Percentiles rank a stretch among this genome's conserved stretches.
These are phyloP conservation scores for Candida khao-thaluensis DNA, from an alignment of 805 yeast genomes.

Conservation along the genomic window DNA sequence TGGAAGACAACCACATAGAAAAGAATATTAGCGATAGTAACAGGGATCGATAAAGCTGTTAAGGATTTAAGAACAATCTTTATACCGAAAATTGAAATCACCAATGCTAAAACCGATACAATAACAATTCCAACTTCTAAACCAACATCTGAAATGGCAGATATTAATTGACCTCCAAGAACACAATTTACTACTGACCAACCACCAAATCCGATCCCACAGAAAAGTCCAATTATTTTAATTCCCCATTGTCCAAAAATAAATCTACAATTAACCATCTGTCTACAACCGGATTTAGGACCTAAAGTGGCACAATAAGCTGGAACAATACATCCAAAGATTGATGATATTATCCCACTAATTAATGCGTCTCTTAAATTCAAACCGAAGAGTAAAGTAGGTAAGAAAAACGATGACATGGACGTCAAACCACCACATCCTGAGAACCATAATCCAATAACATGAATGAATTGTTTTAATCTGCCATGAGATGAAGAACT, in stretches of 20 bases:
- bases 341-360: constrained; percentile 29
- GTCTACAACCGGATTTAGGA: constrained; percentile 37
- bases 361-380: constrained; percentile 26
- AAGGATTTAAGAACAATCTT: constrained; percentile 29
- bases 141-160: constrained; percentile 25
- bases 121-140: constrained; percentile 33
- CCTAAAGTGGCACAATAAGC: constrained; percentile 41
- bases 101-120: constrained; percentile 24
- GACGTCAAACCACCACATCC: constrained; percentile 41
- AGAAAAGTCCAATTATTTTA: constrained; percentile 28
- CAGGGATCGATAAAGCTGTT: constrained; percentile 28
- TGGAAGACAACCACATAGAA: constrained; percentile 33
- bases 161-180: constrained; percentile 35
- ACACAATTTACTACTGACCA: constrained; percentile 42
- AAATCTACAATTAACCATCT: constrained; percentile 37
- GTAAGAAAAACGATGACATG: constrained; percentile 36
- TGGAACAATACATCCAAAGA: constrained; percentile 36
- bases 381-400: constrained; percentile 29
- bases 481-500: constrained; percentile 8
- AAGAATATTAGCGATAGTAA: constrained; percentile 27
- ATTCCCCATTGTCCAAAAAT: constrained; percentile 39
- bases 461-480: constrained; percentile 25
- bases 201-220: constrained; percentile 34
- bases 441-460: constrained; percentile 38
- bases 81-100: constrained; percentile 35